A percentile compares a stretch with the other conserved stretches of the same genome.
These are phyloP conservation scores for Hawksworthiomyces lignivorus DNA, from an alignment of 2,329 filamentous ascomycete species.

Conservation along the genomic window DNA sequence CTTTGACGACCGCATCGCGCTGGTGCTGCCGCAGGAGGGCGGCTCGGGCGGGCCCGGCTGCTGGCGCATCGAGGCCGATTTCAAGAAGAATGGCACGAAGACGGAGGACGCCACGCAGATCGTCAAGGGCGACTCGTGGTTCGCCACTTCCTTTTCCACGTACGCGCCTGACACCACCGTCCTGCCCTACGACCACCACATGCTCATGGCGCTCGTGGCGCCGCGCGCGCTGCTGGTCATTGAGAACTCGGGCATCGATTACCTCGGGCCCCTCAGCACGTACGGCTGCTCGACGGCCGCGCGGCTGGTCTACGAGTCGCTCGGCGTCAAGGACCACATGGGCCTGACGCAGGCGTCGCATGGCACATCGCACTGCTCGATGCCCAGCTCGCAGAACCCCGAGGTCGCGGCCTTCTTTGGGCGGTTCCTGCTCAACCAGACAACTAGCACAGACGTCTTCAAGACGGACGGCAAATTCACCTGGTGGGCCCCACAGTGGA, in stretches of 20 bases:
- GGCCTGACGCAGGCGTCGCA: conserved; percentile 48
- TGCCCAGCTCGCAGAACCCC: conserved; percentile 43
- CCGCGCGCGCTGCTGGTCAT: conserved; percentile 47
- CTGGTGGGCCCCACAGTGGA: conserved; percentile 31
- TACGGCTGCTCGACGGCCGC: conserved; percentile 51
- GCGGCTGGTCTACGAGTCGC: conserved; percentile 44
- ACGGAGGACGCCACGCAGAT: conserved; percentile 45
- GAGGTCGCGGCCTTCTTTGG: conserved; percentile 48
- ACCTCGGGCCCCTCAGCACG: conserved; percentile 49
- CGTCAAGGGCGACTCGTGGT: conserved; percentile 53
- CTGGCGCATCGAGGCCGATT: conserved; percentile 47
- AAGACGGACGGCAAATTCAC: conserved; percentile 28
- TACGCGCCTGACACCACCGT: conserved; percentile 38
- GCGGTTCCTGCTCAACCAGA: conserved; percentile 43
- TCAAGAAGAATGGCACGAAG: conserved; percentile 45
- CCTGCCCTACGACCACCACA: conserved; percentile 51
- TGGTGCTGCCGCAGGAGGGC: conserved; percentile 56
- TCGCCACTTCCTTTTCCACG: conserved; percentile 45
- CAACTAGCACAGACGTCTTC: too few species aligned
- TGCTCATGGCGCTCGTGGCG: conserved; percentile 47
- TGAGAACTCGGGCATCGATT: conserved; percentile 53
- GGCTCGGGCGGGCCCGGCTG: conserved; percentile 54
- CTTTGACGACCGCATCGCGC: conserved; percentile 48
- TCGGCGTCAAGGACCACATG: conserved; percentile 46
- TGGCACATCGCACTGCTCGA: conserved; percentile 48